Evolutionary conservation across 2,329 filamentous ascomycete species (phyloP).

Genomic region (Basipetospora chlamydospora): DNA sequence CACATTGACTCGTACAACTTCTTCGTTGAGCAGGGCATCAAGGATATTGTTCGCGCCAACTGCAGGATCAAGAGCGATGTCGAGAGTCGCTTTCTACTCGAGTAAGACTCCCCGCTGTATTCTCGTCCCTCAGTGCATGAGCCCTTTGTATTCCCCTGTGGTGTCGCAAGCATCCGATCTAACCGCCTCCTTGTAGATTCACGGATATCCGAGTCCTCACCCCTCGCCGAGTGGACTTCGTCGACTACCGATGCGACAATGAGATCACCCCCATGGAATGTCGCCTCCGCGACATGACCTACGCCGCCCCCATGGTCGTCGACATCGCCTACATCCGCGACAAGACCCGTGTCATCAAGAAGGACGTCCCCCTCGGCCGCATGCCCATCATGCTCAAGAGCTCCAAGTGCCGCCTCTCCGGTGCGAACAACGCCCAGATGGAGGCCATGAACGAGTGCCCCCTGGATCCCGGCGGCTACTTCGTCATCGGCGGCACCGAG

Average conservation of each 20-base stretch:
- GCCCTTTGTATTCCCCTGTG: too few relatives aligned
- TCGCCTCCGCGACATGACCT: conserved; percentile 92
- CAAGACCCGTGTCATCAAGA: conserved; percentile 57
- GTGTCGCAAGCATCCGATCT: conserved; percentile 2
- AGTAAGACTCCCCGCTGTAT: too few relatives aligned
- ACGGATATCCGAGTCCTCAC: conserved; percentile 77
- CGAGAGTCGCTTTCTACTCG: conserved; percentile 82
- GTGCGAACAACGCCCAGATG: conserved; percentile 79
- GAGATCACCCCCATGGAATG: conserved; percentile 93
- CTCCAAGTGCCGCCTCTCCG: conserved; percentile 75
- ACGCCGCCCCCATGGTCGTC: conserved; percentile 84
- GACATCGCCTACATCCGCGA: conserved; percentile 85
- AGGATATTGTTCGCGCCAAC: conserved; percentile 90
- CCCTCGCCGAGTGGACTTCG: conserved; percentile 66
- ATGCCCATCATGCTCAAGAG: conserved; percentile 97
- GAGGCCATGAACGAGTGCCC: conserved; percentile 88
- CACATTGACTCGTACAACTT: conserved; percentile 99
- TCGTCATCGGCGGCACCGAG: conserved; percentile 93
- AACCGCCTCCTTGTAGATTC: conserved; percentile 28
- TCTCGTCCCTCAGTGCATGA: too few relatives aligned
- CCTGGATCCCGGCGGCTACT: conserved; percentile 91
- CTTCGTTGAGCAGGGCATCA: conserved; percentile 91
- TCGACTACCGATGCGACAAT: conserved; percentile 53
- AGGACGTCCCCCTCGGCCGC: conserved; percentile 69
- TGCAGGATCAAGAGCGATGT: conserved; percentile 80